Base-by-base conservation (phyloP, 768 basidiomycete species). In the Macrocybe gigantea region DNA sequence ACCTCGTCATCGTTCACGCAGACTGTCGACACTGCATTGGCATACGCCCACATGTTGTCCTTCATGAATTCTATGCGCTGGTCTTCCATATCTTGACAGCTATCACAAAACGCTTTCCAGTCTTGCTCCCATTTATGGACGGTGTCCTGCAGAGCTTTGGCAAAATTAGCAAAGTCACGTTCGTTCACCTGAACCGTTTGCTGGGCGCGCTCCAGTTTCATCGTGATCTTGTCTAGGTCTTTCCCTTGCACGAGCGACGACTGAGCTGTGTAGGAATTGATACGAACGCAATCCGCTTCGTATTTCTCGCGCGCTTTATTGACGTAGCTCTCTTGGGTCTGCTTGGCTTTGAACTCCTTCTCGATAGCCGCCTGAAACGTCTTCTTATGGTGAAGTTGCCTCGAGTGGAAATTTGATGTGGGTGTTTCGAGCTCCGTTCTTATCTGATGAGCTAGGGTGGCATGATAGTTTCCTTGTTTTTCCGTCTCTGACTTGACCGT, bases 1-100 rank as follows among this genome's bases (percentile, higher is more conserved):
- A 93, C 91, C 81, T 95, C 92, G 57, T 99, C 96, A 60, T 98
- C 96, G 8, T 83, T 72, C 12, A 99, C 94, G 56, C 96, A 97
- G 10, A 94, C 88, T 8, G 88, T 90, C 10, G 94, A 96, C n/a
- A 96, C 85, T 0, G 87, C 85, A 63, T 99, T 99, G 0, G 96
- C 93, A 63, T 91, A 97, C 6, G 82, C 80, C 95, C 96, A 99
- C 66, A 96, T 76, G 55, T 89, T 90, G 61, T 94, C 91, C 68
- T 95, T 97, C 72, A 88, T 83, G 62, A 95, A 91, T 51, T 93
- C 91, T 60, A 94, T 68, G n/a, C 96, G 79, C 49, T 93, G 85
- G 56, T 97, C 93, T 59, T 99, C 96, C 43, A 96, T 68, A 68
- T 99, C 96, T 66, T 99, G 96, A 52, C 91, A 91, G 38, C 79